Evolutionary conservation across 169 alveolate genomes (phyloP), one percentile per base, ranked within the genome.

Genomic region (Perkinsus marinus): DNA sequence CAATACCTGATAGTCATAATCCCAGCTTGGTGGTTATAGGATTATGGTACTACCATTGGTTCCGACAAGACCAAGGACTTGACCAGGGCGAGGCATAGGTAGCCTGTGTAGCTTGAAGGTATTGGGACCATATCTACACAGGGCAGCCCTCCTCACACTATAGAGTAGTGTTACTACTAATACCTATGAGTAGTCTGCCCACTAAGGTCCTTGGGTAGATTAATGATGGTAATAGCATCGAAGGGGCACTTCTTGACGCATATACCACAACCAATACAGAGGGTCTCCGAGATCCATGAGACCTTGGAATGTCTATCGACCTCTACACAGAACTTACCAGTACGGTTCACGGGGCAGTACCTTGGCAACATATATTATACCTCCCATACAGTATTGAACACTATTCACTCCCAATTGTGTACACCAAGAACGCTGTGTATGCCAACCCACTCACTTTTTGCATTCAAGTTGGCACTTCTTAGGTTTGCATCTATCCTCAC

Each of bases 241-340:
- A 98, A 98, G 9, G 99, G 99, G 94, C 99, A 99, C 94, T 98
- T 98, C 96, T 99, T 99, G 68, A 98, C 99, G 94, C 99, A 99
- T 90, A 98, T 97, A 92, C 99, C 99, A 92, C 99, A 99, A 22
- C 99, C 99, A 91, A 99, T 98, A 95, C 99, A 99, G 16, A 99
- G 95, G 13, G 98, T 95, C 95, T 98, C 99, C 46, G 99, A 97
- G 43, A 99, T 99, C 94, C 95, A 97, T 90, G 99, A 98, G 93
- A 98, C 95, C 94, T 97, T 97, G 91, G 98, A 96, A 38, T 97
- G 96, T 34, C 97, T 97, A n/a, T 96, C 98, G 30, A 98, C 99
- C 94, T 98, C 99, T 39, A 99, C 98, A 94, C 99, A 99, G 68
- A 97, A 95, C 94, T 99, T 99, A 30, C 99, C 99, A 68, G 98